Percentiles rank a stretch among this genome's conserved stretches.
Conservation (phyloP, 2,329 filamentous ascomycete species). For the Lecanicillium sp. region DNA sequence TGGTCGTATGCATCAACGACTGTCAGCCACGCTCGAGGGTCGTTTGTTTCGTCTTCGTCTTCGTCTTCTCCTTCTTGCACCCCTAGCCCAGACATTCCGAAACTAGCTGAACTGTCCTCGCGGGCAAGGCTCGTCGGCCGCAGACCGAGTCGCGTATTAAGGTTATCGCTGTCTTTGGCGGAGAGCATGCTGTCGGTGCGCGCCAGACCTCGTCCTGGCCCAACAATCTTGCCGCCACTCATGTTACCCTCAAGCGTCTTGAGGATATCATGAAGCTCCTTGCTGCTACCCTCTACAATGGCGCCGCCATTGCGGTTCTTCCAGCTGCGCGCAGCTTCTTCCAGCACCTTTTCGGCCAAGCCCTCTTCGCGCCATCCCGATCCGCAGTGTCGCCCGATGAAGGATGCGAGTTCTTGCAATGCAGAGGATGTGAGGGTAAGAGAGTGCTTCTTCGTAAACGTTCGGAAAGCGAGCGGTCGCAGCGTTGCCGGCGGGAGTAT, state of each 20-base stretch:
- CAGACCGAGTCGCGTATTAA: conserved; percentile 49
- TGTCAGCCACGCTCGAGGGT: conserved; percentile 77
- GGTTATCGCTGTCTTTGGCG: conserved; percentile 41
- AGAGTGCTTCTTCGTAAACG: conserved; percentile 96
- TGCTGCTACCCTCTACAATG: conserved; percentile 77
- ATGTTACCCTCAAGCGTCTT: conserved; percentile 81
- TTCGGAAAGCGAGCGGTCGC: conserved; percentile 85
- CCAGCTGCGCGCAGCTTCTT: conserved; percentile 87
- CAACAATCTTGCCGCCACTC: conserved; percentile 68
- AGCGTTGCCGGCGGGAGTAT: conserved; percentile 80
- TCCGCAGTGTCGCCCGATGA: conserved; percentile 89
- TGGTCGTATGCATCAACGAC: conserved; percentile 80
- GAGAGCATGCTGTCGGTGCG: conserved; percentile 57
- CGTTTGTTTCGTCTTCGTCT: conserved; percentile 47
- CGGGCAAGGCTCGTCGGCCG: conserved; percentile 36
- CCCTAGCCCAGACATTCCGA: conserved; percentile 48
- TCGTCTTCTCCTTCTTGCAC: conserved; percentile 50
- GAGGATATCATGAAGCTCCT: conserved; percentile 73
- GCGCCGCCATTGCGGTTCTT: conserved; percentile 83
- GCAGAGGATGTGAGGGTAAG: conserved; percentile 85
- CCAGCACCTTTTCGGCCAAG: conserved; percentile 81
- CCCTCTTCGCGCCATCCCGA: conserved; percentile 96
- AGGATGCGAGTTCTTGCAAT: conserved; percentile 74
- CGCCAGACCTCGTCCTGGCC: conserved; percentile 40
- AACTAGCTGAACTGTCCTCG: conserved; percentile 59